A percentile compares a stretch with the other conserved stretches of the same genome.
phyloP scores from a whole-genome alignment of 169 alveolate species.

The Cryptosporidium felis region DNA sequence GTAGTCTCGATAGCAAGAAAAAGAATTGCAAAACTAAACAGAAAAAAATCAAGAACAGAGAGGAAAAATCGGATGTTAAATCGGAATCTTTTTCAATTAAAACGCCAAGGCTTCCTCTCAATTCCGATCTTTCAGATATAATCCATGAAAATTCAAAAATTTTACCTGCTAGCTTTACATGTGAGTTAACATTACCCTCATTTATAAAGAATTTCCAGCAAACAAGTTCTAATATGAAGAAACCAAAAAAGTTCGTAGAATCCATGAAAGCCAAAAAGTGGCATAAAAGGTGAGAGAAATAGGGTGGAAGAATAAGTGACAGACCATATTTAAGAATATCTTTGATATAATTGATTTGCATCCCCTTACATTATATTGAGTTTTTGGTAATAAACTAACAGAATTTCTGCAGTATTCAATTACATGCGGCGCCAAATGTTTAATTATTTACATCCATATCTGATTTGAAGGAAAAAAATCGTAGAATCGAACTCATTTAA shows the following conservation, averaged over 20 bases:
- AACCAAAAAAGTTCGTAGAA: constrained; percentile 33
- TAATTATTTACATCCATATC: too few species aligned
- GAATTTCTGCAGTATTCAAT: too few species aligned
- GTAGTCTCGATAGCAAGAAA: not conserved
- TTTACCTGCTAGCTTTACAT: constrained; percentile 43
- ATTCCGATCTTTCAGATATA: constrained; percentile 7
- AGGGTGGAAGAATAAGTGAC: too few species aligned
- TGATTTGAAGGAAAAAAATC: too few species aligned
- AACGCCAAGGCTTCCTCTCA: too few species aligned
- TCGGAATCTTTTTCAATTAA: not conserved
- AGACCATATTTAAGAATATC: too few species aligned
- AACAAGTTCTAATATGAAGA: not conserved
- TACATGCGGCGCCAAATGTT: too few species aligned
- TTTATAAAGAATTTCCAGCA: constrained; percentile 14
- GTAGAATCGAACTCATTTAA: too few species aligned
- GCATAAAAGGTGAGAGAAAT: constrained; percentile 25
- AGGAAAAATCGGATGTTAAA: not conserved
- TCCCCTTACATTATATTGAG: too few species aligned
- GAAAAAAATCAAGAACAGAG: not conserved
- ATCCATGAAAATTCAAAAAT: not conserved
- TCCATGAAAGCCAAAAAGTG: constrained; percentile 63
- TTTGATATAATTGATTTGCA: too few species aligned
- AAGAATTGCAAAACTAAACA: not conserved
- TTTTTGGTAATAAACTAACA: too few species aligned
- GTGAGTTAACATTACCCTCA: not conserved